phyloP scores from a whole-genome alignment of 768 basidiomycete species.

The Kwoniella sp. region DNA sequence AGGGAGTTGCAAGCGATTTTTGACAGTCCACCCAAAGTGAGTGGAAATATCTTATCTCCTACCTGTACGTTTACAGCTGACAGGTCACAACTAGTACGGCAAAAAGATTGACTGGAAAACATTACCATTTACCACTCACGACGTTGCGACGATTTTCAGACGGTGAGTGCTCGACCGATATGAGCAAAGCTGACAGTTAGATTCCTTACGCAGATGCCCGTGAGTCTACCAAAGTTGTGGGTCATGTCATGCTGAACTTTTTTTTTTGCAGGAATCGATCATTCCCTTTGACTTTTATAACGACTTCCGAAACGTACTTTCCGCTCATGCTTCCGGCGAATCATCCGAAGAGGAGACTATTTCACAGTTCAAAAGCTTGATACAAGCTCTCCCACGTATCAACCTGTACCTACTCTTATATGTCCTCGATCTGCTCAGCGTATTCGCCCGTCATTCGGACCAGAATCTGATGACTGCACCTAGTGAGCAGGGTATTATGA shows the following conservation, averaged over 20 bases:
- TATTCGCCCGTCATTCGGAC: slow-evolving; percentile 86
- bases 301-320: slow-evolving; percentile 55
- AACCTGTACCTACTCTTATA: slow-evolving; percentile 97
- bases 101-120: slow-evolving; percentile 89
- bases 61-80: no score
- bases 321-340: slow-evolving; percentile 13
- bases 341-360: slow-evolving; percentile 69
- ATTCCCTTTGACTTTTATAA: slow-evolving; percentile 90
- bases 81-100: no score
- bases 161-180: slow-evolving; percentile 56
- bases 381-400: slow-evolving; percentile 77
- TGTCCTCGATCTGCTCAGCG: slow-evolving; percentile 90
- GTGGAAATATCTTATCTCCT: no score
- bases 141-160: slow-evolving; percentile 94
- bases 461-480: slow-evolving; percentile 94
- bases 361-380: slow-evolving; percentile 77
- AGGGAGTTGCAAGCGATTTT: slow-evolving; percentile 89
- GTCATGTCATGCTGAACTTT: slow-evolving; percentile 10
- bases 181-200: slow-evolving; percentile 27
- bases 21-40: slow-evolving; percentile 80
- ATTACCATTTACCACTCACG: slow-evolving; percentile 86
- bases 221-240: slow-evolving; percentile 58
- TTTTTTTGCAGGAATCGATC: slow-evolving; percentile 69
- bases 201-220: slow-evolving; percentile 95
- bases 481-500: slow-evolving; percentile 63